A percentile compares a stretch with the other conserved stretches of the same genome.
Conservation (phyloP, 2,329 filamentous ascomycete genomes). For the Diplodia scrobiculata region DNA sequence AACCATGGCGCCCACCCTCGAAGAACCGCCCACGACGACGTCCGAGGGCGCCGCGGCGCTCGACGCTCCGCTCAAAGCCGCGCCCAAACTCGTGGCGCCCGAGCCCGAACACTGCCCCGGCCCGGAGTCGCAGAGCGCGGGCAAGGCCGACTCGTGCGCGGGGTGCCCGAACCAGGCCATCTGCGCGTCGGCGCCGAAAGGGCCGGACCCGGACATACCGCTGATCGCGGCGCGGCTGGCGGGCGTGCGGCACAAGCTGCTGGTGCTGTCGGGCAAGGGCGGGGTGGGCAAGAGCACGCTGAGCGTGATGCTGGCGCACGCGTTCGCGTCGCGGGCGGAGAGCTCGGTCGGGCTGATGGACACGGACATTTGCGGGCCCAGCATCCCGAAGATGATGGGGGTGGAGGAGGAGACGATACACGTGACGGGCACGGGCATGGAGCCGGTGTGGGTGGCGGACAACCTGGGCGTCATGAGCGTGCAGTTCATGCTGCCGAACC, state of each 20-base stretch:
- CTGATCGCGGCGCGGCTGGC: slow-evolving; percentile 81
- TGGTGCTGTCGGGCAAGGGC: slow-evolving; percentile 91
- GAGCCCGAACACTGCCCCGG: slow-evolving; percentile 97
- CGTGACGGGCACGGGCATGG: slow-evolving; percentile 84
- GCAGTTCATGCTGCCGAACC: slow-evolving; percentile 94
- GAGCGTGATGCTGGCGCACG: slow-evolving; percentile 82
- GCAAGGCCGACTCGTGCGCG: slow-evolving; percentile 77
- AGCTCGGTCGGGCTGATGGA: slow-evolving; percentile 93
- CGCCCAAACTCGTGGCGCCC: slow-evolving; percentile 85
- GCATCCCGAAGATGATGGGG: slow-evolving; percentile 98
- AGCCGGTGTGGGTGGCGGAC: slow-evolving; percentile 91
- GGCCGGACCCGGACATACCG: slow-evolving; percentile 90
- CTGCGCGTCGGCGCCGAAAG: slow-evolving; percentile 91
- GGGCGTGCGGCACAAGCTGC: slow-evolving; percentile 84
- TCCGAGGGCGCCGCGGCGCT: slow-evolving; percentile 55
- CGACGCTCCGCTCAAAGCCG: slow-evolving; percentile 72
- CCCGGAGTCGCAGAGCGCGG: slow-evolving; percentile 72
- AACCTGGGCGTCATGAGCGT: slow-evolving; percentile 96
- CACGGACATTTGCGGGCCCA: slow-evolving; percentile 94
- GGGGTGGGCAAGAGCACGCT: slow-evolving; percentile 97
- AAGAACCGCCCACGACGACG: slow-evolving; percentile 64
- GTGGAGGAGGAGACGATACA: slow-evolving; percentile 93
- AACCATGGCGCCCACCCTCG: slow-evolving; percentile 77
- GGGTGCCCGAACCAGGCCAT: slow-evolving; percentile 96
- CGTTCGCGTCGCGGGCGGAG: slow-evolving; percentile 78